Percentiles rank a stretch among this genome's conserved stretches.
Conservation (phyloP, 345 rosid genomes). For the Pseudoturritis turrita region DNA sequence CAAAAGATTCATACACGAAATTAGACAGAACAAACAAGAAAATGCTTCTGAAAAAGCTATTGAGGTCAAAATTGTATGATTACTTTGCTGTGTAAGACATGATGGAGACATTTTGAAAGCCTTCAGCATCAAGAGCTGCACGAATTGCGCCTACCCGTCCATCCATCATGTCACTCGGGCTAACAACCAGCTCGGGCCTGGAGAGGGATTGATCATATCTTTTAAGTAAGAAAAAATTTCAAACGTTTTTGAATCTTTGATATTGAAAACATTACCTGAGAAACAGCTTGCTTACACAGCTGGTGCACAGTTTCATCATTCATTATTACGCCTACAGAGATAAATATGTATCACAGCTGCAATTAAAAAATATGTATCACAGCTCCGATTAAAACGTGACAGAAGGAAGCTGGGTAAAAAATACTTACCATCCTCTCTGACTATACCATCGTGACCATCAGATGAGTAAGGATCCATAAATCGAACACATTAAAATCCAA, state of each 20-base stretch:
- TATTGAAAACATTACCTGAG: conserved; percentile 12
- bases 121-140: conserved; percentile 87
- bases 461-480: conserved; percentile 60
- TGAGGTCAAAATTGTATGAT: neutral
- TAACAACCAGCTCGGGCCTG: conserved; percentile 96
- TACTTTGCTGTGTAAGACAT: conserved; percentile 99
- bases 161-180: conserved; percentile 99
- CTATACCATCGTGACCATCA: conserved; percentile 59
- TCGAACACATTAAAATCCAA: too few species aligned
- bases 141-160: conserved; percentile 95
- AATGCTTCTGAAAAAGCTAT: neutral
- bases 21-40: conserved; percentile 4
- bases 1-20: neutral
- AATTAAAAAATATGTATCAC: too few species aligned
- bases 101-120: conserved; percentile 87
- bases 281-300: conserved; percentile 34
- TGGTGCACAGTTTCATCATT: conserved; percentile 32
- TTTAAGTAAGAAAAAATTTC: neutral
- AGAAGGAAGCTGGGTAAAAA: neutral
- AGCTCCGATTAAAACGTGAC: neutral
- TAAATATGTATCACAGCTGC: neutral
- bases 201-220: neutral
- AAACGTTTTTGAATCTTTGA: neutral
- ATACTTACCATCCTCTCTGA: conserved; percentile 47
- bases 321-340: conserved; percentile 25